Base-by-base conservation (phyloP, 2,329 filamentous ascomycete genomes). In the Colletotrichum nymphaeae region DNA sequence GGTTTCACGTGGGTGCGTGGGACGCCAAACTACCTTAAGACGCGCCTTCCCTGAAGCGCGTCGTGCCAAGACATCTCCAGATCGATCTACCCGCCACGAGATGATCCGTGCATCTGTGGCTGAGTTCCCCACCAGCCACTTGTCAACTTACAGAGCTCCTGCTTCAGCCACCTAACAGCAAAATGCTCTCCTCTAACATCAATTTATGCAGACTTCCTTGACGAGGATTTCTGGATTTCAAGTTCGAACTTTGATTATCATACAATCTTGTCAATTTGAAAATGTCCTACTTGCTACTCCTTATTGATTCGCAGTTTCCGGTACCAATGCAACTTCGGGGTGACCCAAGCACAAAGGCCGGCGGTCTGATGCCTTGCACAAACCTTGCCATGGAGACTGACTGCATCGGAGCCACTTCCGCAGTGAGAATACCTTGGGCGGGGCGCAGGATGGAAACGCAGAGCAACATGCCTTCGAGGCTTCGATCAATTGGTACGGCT, bases 391-490 rank as follows among this genome's bases (percentile, higher is more conserved):
- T 42, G 37, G 37, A 42, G 37, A 64, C 6, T 55, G 37, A 64
- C 6, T 55, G 62, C 55, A 67, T 67, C 68, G 68, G 68, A 70
- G 68, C 55, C 32, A 59, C 46, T 67, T 60, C 37, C 64, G 53
- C n/a, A 58, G 53, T 22, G 28, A 49, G 49, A n/a, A 67, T 49
- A 37, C n/a, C 64, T 57, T 30, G n/a, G 24, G 32, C 26, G 57
- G 63, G 69, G 56, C 65, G n/a, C 16, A 26, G 49, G 28, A 7
- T 30, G 28, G n/a, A 37, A 55, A 55, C n/a, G 46, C 46, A 42
- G 12, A 56, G 63, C 30, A 65, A 35, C 49, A 65, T 42, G 8
- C 24, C 35, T 26, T 56, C 14, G 22, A 28, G 32, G 32, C 32
- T 35, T 35, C 42, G 42, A 26, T 46, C 52, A 46, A 63, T 68